A percentile compares a stretch with the other conserved stretches of the same genome.
Conservation (phyloP, 2,329 filamentous ascomycete genomes). For the Mycocentrospora acerina region DNA sequence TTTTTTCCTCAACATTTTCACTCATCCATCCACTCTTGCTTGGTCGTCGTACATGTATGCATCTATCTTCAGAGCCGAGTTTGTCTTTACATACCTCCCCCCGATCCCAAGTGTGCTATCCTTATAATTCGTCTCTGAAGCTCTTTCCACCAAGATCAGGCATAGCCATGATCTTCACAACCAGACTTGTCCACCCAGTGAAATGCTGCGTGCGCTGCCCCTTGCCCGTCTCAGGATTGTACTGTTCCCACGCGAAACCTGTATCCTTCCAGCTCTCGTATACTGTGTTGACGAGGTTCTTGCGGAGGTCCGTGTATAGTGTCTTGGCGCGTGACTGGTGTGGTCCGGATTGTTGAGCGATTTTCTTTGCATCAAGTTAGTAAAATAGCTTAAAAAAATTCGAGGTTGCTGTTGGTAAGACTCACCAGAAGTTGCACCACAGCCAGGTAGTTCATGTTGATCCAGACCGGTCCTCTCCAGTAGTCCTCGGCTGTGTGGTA, state of each 20-base stretch:
- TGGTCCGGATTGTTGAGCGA: slow-evolving; percentile 66
- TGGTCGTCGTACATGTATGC: too few species aligned
- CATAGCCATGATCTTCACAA: slow-evolving; percentile 97
- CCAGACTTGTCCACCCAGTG: slow-evolving; percentile 97
- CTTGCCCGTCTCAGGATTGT: slow-evolving; percentile 86
- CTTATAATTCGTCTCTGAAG: slow-evolving; percentile 36
- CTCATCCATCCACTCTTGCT: too few species aligned
- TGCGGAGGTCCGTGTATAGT: slow-evolving; percentile 74
- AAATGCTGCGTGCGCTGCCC: slow-evolving; percentile 98
- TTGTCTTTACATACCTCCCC: background rate
- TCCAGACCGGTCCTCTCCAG: slow-evolving; percentile 94
- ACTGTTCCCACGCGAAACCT: slow-evolving; percentile 98
- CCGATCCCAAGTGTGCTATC: too few species aligned
- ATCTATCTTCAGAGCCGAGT: too few species aligned
- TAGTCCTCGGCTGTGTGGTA: slow-evolving; percentile 96
- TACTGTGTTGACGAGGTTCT: slow-evolving; percentile 85
- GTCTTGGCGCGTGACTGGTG: slow-evolving; percentile 67
- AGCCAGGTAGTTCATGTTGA: slow-evolving; percentile 94
- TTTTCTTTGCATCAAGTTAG: slow-evolving; percentile 59
- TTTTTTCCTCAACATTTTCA: too few species aligned
- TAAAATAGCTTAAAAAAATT: too few species aligned
- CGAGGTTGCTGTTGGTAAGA: too few species aligned
- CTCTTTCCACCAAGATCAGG: slow-evolving; percentile 59
- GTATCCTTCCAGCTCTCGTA: slow-evolving; percentile 86
- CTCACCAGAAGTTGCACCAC: slow-evolving; percentile 70